phyloP scores from a whole-genome alignment of 2,329 filamentous ascomycete genomes.

The Fusarium anthophilum region DNA sequence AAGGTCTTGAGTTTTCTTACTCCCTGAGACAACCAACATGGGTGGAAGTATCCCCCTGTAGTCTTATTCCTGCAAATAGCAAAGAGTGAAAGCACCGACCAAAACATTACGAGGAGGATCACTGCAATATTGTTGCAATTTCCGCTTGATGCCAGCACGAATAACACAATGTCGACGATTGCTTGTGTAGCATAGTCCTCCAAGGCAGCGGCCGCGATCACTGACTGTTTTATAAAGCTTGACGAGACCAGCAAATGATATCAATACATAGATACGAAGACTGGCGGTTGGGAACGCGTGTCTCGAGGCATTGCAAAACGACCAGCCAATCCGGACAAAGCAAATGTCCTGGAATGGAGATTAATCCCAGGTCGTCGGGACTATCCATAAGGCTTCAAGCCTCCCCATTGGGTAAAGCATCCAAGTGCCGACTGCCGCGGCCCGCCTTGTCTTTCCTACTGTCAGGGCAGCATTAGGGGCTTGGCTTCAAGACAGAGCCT shows the following conservation, averaged over 20 bases:
- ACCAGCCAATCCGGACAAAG: constrained; percentile 26
- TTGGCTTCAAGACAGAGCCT: constrained; percentile 18
- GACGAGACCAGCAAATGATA: neutral
- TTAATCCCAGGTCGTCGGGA: constrained; percentile 10
- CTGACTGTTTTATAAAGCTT: neutral
- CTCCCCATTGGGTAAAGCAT: constrained; percentile 5
- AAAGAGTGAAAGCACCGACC: neutral
- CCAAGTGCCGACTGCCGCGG: constrained; percentile 10
- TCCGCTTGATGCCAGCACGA: neutral
- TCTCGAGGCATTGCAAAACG: neutral
- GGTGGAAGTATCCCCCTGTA: neutral
- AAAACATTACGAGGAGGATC: neutral
- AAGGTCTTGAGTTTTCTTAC: no score
- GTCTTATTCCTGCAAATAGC: neutral
- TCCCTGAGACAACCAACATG: neutral
- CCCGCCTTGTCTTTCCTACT: constrained; percentile 5
- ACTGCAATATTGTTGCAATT: constrained; percentile 14
- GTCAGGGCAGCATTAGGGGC: constrained; percentile 15
- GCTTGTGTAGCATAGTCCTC: neutral
- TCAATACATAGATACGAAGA: neutral
- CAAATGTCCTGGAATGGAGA: constrained; percentile 29
- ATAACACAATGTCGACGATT: neutral
- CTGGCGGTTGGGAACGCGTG: neutral
- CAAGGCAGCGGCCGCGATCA: neutral
- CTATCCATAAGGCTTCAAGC: neutral